A percentile compares a stretch with the other conserved stretches of the same genome.
phyloP scores from a whole-genome alignment of 2,329 filamentous ascomycete genomes.

The Uncinocarpus reesii region DNA sequence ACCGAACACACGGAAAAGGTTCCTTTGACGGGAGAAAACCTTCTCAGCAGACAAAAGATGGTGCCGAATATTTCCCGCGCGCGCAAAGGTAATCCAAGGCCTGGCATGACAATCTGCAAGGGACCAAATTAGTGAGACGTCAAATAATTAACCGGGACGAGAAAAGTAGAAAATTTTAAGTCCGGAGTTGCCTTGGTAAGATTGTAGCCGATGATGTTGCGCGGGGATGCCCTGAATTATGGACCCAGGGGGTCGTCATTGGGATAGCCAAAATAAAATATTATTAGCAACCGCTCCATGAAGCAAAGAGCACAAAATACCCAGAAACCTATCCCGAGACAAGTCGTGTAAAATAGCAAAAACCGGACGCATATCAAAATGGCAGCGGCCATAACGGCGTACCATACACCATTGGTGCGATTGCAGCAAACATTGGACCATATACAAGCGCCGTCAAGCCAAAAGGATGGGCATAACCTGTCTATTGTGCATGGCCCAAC shows the following conservation, averaged over 20 bases:
- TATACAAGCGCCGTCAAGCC: constrained; percentile 17
- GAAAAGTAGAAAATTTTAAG: neutral
- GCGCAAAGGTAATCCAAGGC: too few relatives aligned
- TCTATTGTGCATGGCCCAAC: constrained; percentile 58
- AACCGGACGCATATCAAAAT: constrained; percentile 1
- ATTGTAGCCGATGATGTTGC: neutral
- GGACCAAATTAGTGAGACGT: too few relatives aligned
- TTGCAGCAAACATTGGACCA: constrained; percentile 21
- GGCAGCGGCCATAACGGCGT: constrained; percentile 11
- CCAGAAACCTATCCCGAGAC: neutral
- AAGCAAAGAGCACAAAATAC: neutral
- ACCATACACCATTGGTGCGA: constrained; percentile 17
- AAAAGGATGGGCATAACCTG: constrained; percentile 18
- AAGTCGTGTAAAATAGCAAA: neutral
- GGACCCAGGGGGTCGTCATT: too few relatives aligned
- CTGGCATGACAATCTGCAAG: too few relatives aligned
- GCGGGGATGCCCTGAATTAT: neutral
- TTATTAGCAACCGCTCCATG: too few relatives aligned
- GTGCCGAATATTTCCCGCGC: too few relatives aligned
- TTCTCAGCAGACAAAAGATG: too few relatives aligned
- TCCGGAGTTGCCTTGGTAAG: neutral
- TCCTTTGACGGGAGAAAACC: too few relatives aligned
- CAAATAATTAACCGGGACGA: neutral
- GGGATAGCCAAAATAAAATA: too few relatives aligned
- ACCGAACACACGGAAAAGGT: too few relatives aligned